Base-by-base conservation (phyloP, 2,329 filamentous ascomycete genomes). In the Macroventuria anomochaeta region DNA sequence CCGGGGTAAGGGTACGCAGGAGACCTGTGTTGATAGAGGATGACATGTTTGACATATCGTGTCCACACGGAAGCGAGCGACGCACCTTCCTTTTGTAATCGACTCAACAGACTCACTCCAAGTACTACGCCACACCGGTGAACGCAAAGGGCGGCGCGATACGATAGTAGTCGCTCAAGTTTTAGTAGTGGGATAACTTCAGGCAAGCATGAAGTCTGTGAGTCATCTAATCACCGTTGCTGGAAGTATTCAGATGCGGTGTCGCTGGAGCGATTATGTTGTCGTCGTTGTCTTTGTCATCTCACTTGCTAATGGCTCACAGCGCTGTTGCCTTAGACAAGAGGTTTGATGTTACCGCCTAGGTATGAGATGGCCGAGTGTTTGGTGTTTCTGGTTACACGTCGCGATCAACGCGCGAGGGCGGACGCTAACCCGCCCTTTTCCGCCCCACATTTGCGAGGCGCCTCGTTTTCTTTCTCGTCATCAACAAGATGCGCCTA, bases 1-100 rank as follows among this genome's bases (percentile, higher is more conserved):
- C 28, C 12, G 25, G 31, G 2, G 43, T 51, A 17, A 36, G 46
- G 33, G 33, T 31, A n/a, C 53, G 59, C 7, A 61, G 46, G 36
- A 44, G 55, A 20, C 18, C 39, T 6, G 53, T 53, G 31, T 42
- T n/a, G 28, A 42, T 21, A 1, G 12, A 21, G 23, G 11, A 20
- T 8, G 39, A 42, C 39, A 42, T 42, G 17, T 15, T 23, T 23
- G 39, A 21, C 12, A 33, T 12, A 2, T 21, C 32, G 26, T 15
- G 7, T 32, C 12, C 12, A n/a, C 17, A 4, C 7, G 8, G 25
- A 42, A 21, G 6, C 17, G 18, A 12, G 39, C 39, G 18, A 42
- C 32, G 25, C 17, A 32, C 23, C 39, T 21, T 4, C 18, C 39
- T 21, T 32, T 32, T 42, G 39, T 31, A 42, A 23, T 23, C 1